Base-by-base conservation (phyloP, 805 yeast species). In the Candida ovalis region DNA sequence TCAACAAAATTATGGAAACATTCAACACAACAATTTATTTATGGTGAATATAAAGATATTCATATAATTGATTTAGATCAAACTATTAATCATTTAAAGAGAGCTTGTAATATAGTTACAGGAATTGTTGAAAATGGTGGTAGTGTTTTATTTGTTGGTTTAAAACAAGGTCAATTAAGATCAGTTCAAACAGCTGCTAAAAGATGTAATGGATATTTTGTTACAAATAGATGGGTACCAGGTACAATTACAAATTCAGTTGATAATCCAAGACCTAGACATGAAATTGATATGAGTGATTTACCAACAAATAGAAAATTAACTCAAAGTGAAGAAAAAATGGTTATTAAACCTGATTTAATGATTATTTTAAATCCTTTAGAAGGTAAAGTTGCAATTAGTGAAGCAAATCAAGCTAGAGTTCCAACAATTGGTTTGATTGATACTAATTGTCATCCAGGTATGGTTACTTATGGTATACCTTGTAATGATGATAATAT, bases 401-500 rank as follows among this genome's bases (percentile, higher is more conserved):
- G 75, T 44, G 99, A 94, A 69, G 94, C 97, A 53, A 78, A 81
- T 57, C 81, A 81, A 61, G 75, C 84, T 50, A 79, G 96, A 64
- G 80, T 94, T 28, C 99, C 99, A 49, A 90, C 97, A 0, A 82
- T 94, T 58, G 98, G 97, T 25, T 78, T 94, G 49, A 82, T 94
- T 53, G 99, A 94, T 69, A 91, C 98, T 21, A 92, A 94, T 68
- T 82, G 86, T 64, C 97, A 94, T 63, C 96, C 97, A 8, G 79
- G 87, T 15, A 71, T 86, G 57, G 87, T 92, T 46, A 89, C 97
- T 1, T 94, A 94, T 63, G 96, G 98, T 44, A 87, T 94, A 56
- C 98, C 98, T 17, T 96, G 96, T 53, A 94, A 94, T 64, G 98
- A 94, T 66, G 97, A 91, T 65, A 85, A 96, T 7, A 71, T 81